A percentile compares a stretch with the other conserved stretches of the same genome.
phyloP scores from a whole-genome alignment of 2,329 filamentous ascomycete species.

The Microsporum audouinii region DNA sequence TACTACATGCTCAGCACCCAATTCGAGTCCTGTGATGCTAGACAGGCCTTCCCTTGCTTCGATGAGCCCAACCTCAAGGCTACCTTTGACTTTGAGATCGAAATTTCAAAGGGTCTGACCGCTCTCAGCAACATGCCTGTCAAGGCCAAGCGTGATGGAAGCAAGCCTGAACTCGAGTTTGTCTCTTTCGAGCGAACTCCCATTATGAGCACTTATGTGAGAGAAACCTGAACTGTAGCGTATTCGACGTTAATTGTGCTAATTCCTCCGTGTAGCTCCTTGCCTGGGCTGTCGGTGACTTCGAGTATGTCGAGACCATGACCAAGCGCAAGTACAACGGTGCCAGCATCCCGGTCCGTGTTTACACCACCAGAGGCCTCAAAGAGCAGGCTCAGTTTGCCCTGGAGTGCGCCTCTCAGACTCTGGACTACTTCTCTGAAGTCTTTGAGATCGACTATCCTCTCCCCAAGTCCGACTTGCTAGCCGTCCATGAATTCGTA shows the following conservation, averaged over 20 bases:
- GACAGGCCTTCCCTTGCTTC: constrained; percentile 92
- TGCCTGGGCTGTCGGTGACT: constrained; percentile 92
- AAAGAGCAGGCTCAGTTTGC: constrained; percentile 86
- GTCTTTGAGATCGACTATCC: constrained; percentile 88
- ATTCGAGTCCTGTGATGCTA: constrained; percentile 92
- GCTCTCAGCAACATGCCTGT: constrained; percentile 94
- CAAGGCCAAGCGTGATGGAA: constrained; percentile 58
- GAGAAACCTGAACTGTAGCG: constrained; percentile 15
- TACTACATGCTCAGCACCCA: constrained; percentile 83
- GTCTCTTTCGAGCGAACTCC: constrained; percentile 76
- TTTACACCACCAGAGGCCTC: constrained; percentile 91
- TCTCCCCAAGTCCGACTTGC: constrained; percentile 77
- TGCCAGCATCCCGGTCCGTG: constrained; percentile 79
- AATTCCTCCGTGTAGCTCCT: constrained; percentile 46
- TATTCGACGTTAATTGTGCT: constrained; percentile 38
- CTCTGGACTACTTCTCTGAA: constrained; percentile 94
- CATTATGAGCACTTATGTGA: constrained; percentile 73
- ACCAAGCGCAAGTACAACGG: constrained; percentile 86
- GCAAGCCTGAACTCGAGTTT: constrained; percentile 50
- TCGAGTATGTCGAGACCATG: constrained; percentile 88
- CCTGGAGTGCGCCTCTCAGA: constrained; percentile 78
- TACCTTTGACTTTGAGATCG: constrained; percentile 86
- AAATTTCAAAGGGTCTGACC: constrained; percentile 76
- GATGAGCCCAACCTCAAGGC: constrained; percentile 97
- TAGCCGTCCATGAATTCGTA: constrained; percentile 89